Base-by-base conservation (phyloP, 23 red algal species). In the Gracilaria domingensis region DNA sequence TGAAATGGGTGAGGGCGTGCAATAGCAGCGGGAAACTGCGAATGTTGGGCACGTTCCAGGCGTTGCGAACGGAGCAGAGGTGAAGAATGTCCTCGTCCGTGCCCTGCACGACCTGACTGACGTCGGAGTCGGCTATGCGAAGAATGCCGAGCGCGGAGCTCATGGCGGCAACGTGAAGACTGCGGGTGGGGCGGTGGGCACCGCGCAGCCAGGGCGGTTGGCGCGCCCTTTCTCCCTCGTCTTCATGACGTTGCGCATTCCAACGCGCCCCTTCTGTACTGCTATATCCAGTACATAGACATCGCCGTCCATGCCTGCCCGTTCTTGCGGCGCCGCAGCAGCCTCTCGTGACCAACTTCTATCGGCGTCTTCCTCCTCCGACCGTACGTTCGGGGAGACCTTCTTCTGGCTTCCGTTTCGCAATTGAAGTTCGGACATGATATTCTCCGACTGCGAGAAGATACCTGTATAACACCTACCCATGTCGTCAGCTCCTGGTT, bases 351-450 rank as follows among this genome's bases (percentile, higher is more conserved):
- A 12, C 35, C 45, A 35, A 45, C 36, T 26, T 26, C 20, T 1
- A 23, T 2, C 25, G 37, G 36, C 45, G 8, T 1, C 45, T 8
- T 48, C 75, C 28, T 50, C 56, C 9, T 28, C 77, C 26, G 25
- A 39, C 48, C 51, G 49, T 20, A 56, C 48, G 14, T 81, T 89
- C 86, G 86, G 57, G 21, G 61, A 89, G 72, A 71, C 69, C 33
- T 89, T 72, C 33, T 89, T 89, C 86, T 89, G 86, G 86, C 86
- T 89, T 33, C 72, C 80, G 39, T 89, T 80, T 72, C 86, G 86
- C 49, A 89, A 89, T 71, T 89, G 86, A 72, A 42, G 86, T 32
- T 92, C 88, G 4, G 76, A 65, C 36, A 61, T n/a, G n/a, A n/a
- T 42, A 20, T 92, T 92, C 78, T 83, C 77, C 21, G 88, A 92